These are phyloP conservation scores for Phytophthora melonis DNA, from an alignment of 352 stramenopile species.

Conservation along the genomic window DNA sequence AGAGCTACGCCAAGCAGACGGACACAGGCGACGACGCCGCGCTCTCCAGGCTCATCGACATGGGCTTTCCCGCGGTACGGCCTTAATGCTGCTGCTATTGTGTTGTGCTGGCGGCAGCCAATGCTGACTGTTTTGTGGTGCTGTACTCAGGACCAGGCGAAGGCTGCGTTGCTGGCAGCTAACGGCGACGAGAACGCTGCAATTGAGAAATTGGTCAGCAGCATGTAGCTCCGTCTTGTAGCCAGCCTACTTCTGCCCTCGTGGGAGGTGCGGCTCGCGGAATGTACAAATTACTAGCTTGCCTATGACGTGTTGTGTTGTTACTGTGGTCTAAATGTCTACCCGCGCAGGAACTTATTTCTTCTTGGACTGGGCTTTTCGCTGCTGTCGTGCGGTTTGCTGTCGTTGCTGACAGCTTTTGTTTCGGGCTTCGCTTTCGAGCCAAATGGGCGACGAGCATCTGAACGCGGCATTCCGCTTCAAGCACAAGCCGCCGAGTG, in stretches of 20 bases:
- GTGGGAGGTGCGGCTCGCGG: conserved; percentile 15
- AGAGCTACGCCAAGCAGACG: conserved; percentile 93
- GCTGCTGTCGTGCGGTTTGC: no score
- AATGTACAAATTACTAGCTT: conserved; percentile 39
- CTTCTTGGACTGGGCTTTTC: no score
- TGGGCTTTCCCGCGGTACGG: conserved; percentile 85
- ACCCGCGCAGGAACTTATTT: conserved; percentile 32
- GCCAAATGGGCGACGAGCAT: conserved; percentile 8
- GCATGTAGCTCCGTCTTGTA: conserved; percentile 60
- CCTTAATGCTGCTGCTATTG: neutral
- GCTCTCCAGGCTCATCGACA: conserved; percentile 81
- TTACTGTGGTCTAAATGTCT: conserved; percentile 1
- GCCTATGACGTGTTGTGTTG: neutral
- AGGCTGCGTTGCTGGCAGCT: conserved; percentile 66
- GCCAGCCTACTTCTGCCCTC: neutral
- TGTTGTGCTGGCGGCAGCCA: neutral
- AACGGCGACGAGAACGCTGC: conserved; percentile 90
- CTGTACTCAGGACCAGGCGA: conserved; percentile 64
- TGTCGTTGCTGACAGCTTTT: no score
- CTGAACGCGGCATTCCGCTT: conserved; percentile 57
- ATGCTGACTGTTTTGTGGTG: neutral
- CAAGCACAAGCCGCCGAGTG: conserved; percentile 47
- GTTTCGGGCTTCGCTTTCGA: no score
- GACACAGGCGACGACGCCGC: conserved; percentile 61
- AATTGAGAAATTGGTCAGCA: conserved; percentile 84